phyloP scores from a whole-genome alignment of 2,329 filamentous ascomycete genomes.

The Rhytidhysteron rufulum region DNA sequence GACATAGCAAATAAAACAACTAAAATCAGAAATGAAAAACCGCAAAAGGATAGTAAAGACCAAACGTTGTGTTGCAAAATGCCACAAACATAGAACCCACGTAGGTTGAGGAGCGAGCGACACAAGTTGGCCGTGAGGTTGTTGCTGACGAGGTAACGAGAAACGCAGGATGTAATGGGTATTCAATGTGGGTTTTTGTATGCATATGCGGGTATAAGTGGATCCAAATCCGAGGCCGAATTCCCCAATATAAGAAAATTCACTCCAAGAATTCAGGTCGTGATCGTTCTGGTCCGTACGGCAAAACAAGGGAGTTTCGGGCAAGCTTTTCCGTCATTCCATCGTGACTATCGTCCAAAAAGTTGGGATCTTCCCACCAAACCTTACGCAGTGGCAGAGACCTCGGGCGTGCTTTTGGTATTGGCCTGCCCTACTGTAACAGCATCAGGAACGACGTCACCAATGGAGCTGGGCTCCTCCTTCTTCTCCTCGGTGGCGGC shows the following conservation, averaged over 20 bases:
- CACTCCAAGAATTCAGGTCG: constrained; percentile 22
- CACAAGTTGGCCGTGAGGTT: constrained; percentile 18
- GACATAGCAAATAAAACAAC: constrained; percentile 29
- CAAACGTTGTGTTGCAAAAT: constrained; percentile 32
- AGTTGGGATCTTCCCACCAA: constrained; percentile 36
- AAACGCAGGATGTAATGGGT: neutral
- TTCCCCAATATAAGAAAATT: constrained; percentile 10
- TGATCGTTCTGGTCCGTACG: constrained; percentile 33
- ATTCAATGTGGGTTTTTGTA: constrained; percentile 26
- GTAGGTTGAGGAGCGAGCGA: constrained; percentile 22
- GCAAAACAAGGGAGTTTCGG: constrained; percentile 37
- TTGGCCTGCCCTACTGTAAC: constrained; percentile 38
- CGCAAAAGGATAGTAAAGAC: constrained; percentile 14
- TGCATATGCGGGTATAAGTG: constrained; percentile 16
- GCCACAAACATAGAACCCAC: constrained; percentile 31
- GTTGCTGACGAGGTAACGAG: constrained; percentile 3
- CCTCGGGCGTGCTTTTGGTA: constrained; percentile 36
- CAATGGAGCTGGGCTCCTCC: constrained; percentile 28
- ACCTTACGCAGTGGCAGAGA: constrained; percentile 42
- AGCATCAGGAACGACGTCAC: constrained; percentile 35
- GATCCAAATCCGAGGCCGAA: constrained; percentile 26
- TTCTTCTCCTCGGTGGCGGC: constrained; percentile 15
- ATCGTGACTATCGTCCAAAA: constrained; percentile 38
- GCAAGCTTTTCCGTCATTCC: constrained; percentile 43
- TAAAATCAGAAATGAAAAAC: constrained; percentile 26